Evolutionary conservation across 257 asterid species (phyloP).

Genomic region (Perilla frutescens): DNA sequence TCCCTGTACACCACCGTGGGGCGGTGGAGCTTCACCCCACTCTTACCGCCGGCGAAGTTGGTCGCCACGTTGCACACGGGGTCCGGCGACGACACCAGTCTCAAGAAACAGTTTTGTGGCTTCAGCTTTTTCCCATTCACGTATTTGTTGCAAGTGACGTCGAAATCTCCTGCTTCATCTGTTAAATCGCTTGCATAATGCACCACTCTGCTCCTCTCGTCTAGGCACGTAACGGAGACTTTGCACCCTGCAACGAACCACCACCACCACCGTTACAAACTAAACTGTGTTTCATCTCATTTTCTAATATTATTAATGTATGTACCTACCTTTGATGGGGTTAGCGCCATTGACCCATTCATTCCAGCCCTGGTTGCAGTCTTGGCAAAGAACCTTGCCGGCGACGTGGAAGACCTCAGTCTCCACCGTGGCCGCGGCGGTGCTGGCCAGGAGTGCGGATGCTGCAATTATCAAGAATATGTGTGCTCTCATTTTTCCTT

Average conservation of each 20-base stretch:
- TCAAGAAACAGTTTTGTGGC: slow-evolving; percentile 64
- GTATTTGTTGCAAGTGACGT: slow-evolving; percentile 48
- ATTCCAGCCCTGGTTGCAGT: slow-evolving; percentile 70
- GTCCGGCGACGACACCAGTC: slow-evolving; percentile 85
- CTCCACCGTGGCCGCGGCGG: slow-evolving; percentile 6
- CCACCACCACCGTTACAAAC: no score
- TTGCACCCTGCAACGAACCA: slow-evolving; percentile 54
- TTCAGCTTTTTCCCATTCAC: slow-evolving; percentile 54
- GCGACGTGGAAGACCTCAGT: slow-evolving; percentile 56
- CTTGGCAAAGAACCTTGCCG: slow-evolving; percentile 89
- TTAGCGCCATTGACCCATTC: slow-evolving; percentile 78
- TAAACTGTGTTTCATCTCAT: background rate
- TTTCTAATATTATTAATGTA: background rate
- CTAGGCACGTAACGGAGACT: slow-evolving; percentile 78
- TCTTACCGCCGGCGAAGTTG: slow-evolving; percentile 79
- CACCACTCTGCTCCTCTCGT: slow-evolving; percentile 64
- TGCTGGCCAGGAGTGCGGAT: slow-evolving; percentile 14
- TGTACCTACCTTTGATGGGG: slow-evolving; percentile 66
- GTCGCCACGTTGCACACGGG: slow-evolving; percentile 83
- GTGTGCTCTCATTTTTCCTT: slow-evolving; percentile 37
- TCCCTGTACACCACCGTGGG: slow-evolving; percentile 70
- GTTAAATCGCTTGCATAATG: slow-evolving; percentile 81
- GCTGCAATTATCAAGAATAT: slow-evolving; percentile 34
- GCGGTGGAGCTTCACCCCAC: slow-evolving; percentile 67
- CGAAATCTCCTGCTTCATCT: slow-evolving; percentile 64